phyloP scores from a whole-genome alignment of 2,329 filamentous ascomycete genomes.

The Raffaelea deltoideospora region DNA sequence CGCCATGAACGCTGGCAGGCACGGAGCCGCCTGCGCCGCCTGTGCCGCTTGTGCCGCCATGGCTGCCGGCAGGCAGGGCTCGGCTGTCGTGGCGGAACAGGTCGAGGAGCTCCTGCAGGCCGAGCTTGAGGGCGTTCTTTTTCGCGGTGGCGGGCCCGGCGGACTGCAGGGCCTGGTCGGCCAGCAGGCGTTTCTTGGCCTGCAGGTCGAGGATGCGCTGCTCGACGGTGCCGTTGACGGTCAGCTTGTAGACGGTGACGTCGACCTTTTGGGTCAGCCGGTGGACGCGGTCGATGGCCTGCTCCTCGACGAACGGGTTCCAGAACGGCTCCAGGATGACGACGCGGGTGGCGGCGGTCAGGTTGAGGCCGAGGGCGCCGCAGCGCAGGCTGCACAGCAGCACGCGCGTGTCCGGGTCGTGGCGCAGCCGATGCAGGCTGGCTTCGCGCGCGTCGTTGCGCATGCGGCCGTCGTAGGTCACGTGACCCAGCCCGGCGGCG shows the following conservation, averaged over 20 bases:
- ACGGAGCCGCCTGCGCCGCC: too few relatives aligned
- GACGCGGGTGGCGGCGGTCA: conserved; percentile 85
- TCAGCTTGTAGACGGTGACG: conserved; percentile 90
- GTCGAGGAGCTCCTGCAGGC: conserved; percentile 83
- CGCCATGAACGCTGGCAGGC: too few relatives aligned
- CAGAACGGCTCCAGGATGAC: conserved; percentile 96
- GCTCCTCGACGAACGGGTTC: conserved; percentile 98
- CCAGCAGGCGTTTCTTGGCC: conserved; percentile 81
- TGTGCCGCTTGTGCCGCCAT: too few relatives aligned
- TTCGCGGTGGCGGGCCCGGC: conserved; percentile 27
- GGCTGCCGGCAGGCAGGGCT: too few relatives aligned
- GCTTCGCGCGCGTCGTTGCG: conserved; percentile 83
- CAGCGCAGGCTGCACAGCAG: conserved; percentile 90
- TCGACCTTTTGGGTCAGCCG: conserved; percentile 94
- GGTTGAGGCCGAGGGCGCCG: conserved; percentile 79
- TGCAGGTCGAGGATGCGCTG: conserved; percentile 90
- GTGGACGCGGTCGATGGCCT: conserved; percentile 96
- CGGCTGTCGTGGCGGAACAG: conserved; percentile 58
- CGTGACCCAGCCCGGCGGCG: conserved; percentile 58
- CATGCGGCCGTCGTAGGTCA: conserved; percentile 92
- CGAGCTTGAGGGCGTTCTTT: conserved; percentile 54
- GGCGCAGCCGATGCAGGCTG: conserved; percentile 61
- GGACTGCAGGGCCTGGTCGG: conserved; percentile 81
- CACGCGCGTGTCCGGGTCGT: conserved; percentile 60
- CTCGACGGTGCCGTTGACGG: conserved; percentile 74